Base-by-base conservation (phyloP, 768 basidiomycete genomes). In the Boletus sp. region DNA sequence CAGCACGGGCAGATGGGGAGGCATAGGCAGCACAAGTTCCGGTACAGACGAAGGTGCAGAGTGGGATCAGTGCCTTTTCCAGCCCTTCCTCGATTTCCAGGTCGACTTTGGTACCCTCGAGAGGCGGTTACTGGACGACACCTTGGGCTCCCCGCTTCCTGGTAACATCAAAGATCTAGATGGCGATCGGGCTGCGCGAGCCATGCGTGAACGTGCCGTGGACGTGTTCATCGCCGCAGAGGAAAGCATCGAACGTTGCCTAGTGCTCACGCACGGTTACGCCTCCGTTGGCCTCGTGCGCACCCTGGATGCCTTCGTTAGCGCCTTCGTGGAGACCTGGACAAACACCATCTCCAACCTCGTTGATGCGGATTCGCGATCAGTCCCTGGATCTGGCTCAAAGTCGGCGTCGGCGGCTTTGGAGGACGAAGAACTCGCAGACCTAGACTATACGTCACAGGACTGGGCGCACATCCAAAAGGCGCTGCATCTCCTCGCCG, bases 31-130 rank as follows among this genome's bases (percentile, higher is more conserved):
- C 30, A 48, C 64, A 10, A 49, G 54, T n/a, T 24, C 24, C 24
- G 24, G 60, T 44, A 41, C 50, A 47, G 69, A 63, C n/a, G 63
- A 71, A 41, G 69, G 61, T 14, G 56, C 48, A 62, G 86, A 87
- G 56, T 98, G 97, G 97, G 94, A 98, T 65, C 87, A 87, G 54
- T 87, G 89, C 50, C 76, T 99, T 15, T 97, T 94, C 69, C 94
- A 95, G 68, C 93, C 96, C 2, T 98, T 98, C 76, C 79, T 96
- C 28, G 91, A 95, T 64, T 88, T 89, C 59, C 96, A 98, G 64
- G 77, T 84, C 17, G 89, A 95, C 54, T 98, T 98, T 71, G 82
- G 83, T 0, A 74, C 79, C 1, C 77, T 97, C 35, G 97, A 99
- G 72, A 79, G 81, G 36, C 82, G 85, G 7, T 79, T 84, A 50